Conservation (phyloP, 495 filamentous ascomycete species). For the Aspergillus avenaceus region DNA sequence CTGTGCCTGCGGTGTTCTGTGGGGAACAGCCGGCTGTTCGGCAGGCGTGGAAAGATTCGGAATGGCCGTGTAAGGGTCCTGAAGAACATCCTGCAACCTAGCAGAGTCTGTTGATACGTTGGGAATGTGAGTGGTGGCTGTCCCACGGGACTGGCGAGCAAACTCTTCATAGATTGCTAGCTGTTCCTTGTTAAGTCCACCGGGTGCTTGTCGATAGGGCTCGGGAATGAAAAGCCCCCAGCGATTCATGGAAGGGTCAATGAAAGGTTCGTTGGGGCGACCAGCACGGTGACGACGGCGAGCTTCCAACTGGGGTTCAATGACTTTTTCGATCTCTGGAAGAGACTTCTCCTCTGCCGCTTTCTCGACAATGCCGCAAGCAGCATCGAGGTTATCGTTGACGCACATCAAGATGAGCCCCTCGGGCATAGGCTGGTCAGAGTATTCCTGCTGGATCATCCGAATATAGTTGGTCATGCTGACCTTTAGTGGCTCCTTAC, state of each 20-base stretch:
- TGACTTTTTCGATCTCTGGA: slow-evolving; percentile 88
- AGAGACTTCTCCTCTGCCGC: slow-evolving; percentile 90
- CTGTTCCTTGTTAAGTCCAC: slow-evolving; percentile 85
- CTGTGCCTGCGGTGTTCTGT: slow-evolving; percentile 64
- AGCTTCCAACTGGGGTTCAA: slow-evolving; percentile 68
- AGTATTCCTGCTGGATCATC: slow-evolving; percentile 60
- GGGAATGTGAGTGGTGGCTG: slow-evolving; percentile 47
- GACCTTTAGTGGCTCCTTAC: slow-evolving; percentile 91
- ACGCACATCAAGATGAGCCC: slow-evolving; percentile 93
- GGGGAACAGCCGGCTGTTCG: slow-evolving; percentile 71
- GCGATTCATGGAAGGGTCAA: slow-evolving; percentile 72
- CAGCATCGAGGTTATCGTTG: slow-evolving; percentile 92
- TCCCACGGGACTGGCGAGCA: slow-evolving; percentile 68
- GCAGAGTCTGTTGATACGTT: slow-evolving; percentile 56
- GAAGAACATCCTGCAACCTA: slow-evolving; percentile 69
- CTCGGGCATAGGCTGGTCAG: slow-evolving; percentile 78
- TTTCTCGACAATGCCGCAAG: slow-evolving; percentile 88
- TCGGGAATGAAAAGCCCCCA: slow-evolving; percentile 88
- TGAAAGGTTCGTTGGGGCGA: slow-evolving; percentile 75
- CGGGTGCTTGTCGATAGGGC: slow-evolving; percentile 75
- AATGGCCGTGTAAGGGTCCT: slow-evolving; percentile 75
- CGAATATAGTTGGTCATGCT: slow-evolving; percentile 97
- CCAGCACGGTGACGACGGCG: slow-evolving; percentile 67
- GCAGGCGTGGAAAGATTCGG: slow-evolving; percentile 75
- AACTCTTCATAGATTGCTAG: slow-evolving; percentile 96